phyloP scores from a whole-genome alignment of 768 basidiomycete genomes.

The Mycena pura region DNA sequence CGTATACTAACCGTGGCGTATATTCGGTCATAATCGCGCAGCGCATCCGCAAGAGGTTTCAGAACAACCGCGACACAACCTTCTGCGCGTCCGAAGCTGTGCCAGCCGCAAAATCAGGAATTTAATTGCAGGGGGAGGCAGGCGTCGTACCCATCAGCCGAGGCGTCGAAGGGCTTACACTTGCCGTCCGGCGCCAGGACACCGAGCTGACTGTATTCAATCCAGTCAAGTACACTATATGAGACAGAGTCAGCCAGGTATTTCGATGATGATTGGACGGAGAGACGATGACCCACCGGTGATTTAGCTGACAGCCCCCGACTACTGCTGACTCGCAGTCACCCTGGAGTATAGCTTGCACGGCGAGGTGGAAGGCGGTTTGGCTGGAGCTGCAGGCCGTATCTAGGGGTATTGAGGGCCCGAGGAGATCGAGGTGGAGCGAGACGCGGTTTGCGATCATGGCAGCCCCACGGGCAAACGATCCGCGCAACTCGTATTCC shows the following conservation, averaged over 20 bases:
- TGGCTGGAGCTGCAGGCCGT: conserved; percentile 47
- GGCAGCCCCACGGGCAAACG: conserved; percentile 28
- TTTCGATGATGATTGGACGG: neutral
- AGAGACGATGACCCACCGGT: conserved; percentile 30
- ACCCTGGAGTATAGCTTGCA: conserved; percentile 40
- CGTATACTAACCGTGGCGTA: conserved; percentile 43
- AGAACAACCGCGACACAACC: conserved; percentile 47
- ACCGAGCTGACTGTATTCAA: conserved; percentile 23
- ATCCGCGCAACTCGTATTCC: conserved; percentile 26
- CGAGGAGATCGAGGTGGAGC: conserved; percentile 31
- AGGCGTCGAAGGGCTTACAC: conserved; percentile 42
- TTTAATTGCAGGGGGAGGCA: neutral
- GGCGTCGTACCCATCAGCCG: conserved; percentile 36
- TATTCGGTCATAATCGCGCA: conserved; percentile 46
- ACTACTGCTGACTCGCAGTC: conserved; percentile 48
- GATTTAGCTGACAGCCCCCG: conserved; percentile 39
- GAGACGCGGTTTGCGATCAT: conserved; percentile 39
- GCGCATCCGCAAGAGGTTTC: conserved; percentile 45
- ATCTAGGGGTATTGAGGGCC: conserved; percentile 47
- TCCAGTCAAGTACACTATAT: conserved; percentile 34
- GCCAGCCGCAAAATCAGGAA: neutral
- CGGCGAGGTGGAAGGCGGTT: conserved; percentile 46
- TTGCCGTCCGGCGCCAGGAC: conserved; percentile 40
- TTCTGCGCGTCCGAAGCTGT: conserved; percentile 47
- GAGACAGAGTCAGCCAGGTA: neutral